Evolutionary conservation across 2,329 filamentous ascomycete species (phyloP), one percentile per base, ranked within the genome.

Genomic region (Paramyrothecium sp.): DNA sequence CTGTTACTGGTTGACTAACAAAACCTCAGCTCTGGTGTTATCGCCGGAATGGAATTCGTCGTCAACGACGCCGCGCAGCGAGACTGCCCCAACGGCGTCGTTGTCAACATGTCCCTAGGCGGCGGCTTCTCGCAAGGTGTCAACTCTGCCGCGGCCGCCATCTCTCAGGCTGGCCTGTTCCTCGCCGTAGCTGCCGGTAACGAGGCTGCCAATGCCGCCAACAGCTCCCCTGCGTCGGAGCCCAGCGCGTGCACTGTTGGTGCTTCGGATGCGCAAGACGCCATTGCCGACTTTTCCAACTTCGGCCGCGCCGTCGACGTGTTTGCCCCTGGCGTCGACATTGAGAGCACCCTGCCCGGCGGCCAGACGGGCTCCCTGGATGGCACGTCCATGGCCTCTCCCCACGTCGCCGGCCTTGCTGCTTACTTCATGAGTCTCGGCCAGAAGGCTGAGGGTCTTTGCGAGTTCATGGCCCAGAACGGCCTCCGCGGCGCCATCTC

Each of bases 111-210:
- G 80, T 82, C 79, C 10, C 76, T 85, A 12, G 81, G 82, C 48
- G 81, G 81, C n/a, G 51, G 61, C 57, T 69, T 64, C 61, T 80
- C 78, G 5, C 50, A 69, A 1, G 67, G 79, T 34, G 65, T 83
- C 60, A 85, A 84, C 74, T 65, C 63, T 38, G 81, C 80, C 17
- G 79, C 81, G 26, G 70, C 70, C 22, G 67, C 65, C 48, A 72
- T 81, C 46, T 71, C 80, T 61, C 57, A 58, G 19, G 67, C 70
- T 2, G 81, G 80, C 41, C 68, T 83, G 58, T 81, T 82, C 62
- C 72, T 83, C 47, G 81, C 78, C 57, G 81, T 83, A n/a, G 81
- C 82, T 7, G 82, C 82, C 19, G 82, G 82, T 41, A 85, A 85
- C 66, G 70, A 75, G 26, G 71, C 70, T 60, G 62, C 63, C 20